A percentile compares a stretch with the other conserved stretches of the same genome.
Conservation (phyloP, 2,329 filamentous ascomycete species). For the Colletotrichum melonis region DNA sequence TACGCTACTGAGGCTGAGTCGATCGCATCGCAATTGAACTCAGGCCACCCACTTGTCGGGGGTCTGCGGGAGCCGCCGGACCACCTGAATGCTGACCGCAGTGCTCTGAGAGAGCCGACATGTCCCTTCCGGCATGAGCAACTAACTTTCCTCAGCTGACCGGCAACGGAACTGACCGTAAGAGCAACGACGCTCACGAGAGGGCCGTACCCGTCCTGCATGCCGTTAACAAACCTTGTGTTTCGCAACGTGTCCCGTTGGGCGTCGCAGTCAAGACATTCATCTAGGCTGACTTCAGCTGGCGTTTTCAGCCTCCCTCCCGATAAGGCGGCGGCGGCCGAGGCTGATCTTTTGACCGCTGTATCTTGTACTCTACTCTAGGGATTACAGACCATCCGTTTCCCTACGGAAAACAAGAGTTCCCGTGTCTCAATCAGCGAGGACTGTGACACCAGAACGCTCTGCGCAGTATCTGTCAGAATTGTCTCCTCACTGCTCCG, state of each 20-base stretch:
- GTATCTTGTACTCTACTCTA: background rate
- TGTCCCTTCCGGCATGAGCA: background rate
- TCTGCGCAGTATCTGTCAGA: slow-evolving; percentile 1
- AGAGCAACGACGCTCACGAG: background rate
- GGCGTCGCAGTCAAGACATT: background rate
- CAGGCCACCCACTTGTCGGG: background rate
- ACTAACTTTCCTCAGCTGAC: background rate
- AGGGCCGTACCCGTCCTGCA: background rate
- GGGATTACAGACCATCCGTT: background rate
- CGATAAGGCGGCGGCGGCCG: background rate
- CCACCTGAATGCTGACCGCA: background rate
- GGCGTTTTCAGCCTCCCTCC: background rate
- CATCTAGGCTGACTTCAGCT: background rate
- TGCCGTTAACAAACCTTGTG: background rate
- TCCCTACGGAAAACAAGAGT: background rate
- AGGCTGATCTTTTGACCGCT: background rate
- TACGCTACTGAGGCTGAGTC: background rate
- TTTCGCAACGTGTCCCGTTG: background rate
- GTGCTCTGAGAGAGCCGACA: background rate
- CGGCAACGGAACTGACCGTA: background rate
- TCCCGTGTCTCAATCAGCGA: background rate
- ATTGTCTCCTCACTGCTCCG: background rate
- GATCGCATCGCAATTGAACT: background rate
- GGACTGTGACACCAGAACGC: background rate
- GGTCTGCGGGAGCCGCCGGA: background rate